These are phyloP conservation scores for Monilinia fructigena DNA, from an alignment of 2,329 filamentous ascomycete genomes.

Conservation along the genomic window DNA sequence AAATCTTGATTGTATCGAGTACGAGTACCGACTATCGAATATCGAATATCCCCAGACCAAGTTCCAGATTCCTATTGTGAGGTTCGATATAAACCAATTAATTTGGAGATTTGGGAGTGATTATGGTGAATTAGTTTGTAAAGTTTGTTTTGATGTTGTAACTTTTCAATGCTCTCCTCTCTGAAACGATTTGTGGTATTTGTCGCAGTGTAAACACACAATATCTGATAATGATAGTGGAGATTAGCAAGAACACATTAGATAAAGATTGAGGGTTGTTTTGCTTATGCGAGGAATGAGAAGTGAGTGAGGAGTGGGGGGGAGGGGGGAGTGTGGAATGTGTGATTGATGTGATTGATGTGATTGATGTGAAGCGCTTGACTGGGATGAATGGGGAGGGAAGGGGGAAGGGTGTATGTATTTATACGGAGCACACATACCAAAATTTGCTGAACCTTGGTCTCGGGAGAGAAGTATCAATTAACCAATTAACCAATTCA, in stretches of 20 bases:
- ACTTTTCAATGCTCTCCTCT: neutral
- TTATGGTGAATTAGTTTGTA: no score
- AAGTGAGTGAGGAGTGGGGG: conserved; percentile 15
- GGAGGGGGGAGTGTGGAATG: conserved; percentile 14
- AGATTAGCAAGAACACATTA: conserved; percentile 22
- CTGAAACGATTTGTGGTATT: neutral
- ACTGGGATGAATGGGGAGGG: conserved; percentile 2
- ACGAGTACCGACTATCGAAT: no score
- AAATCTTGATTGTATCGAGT: neutral
- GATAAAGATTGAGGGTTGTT: conserved; percentile 20
- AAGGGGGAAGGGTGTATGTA: neutral
- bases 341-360: conserved; percentile 7
- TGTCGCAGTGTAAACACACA: neutral
- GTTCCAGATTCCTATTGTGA: no score
- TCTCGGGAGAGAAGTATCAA: conserved; percentile 20
- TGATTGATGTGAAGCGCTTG: no score
- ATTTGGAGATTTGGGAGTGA: no score
- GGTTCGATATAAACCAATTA: no score
- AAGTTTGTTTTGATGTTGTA: conserved; percentile 1
- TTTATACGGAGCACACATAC: conserved; percentile 6
- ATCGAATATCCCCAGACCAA: neutral
- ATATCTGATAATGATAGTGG: conserved; percentile 19
- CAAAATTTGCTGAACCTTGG: conserved; percentile 19
- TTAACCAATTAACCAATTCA: no score
- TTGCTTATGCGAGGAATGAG: conserved; percentile 1